phyloP scores from a whole-genome alignment of 2,329 filamentous ascomycete species.

The Chrysoporthe austroafricana region DNA sequence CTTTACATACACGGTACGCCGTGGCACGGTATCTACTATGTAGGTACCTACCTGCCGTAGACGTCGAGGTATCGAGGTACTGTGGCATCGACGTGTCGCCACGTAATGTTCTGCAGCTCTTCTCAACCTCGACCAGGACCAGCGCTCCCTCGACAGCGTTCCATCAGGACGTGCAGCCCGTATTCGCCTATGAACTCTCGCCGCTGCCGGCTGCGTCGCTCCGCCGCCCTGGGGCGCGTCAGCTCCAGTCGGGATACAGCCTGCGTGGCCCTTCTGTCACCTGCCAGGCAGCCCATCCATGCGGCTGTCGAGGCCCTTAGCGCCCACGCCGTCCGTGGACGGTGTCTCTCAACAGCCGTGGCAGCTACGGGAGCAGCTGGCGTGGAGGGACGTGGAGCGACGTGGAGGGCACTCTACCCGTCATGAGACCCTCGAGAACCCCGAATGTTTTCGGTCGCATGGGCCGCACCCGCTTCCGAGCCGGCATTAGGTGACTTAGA shows the following conservation, averaged over 20 bases:
- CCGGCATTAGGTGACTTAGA: background rate
- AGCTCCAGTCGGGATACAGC: background rate
- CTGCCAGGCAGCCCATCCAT: background rate
- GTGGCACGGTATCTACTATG: background rate
- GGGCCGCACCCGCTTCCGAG: constrained; percentile 21
- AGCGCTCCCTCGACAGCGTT: background rate
- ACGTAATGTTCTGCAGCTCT: background rate
- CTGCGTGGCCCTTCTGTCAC: background rate
- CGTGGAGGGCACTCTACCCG: constrained; percentile 8
- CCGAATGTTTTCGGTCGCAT: constrained; percentile 25
- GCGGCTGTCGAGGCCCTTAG: background rate
- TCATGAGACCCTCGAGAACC: constrained; percentile 3
- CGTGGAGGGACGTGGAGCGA: background rate
- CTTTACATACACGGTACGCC: too few relatives aligned
- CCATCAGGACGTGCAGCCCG: constrained; percentile 1
- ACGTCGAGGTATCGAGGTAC: background rate
- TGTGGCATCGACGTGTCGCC: background rate
- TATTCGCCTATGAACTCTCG: background rate
- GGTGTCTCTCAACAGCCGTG: background rate
- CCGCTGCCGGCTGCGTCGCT: background rate
- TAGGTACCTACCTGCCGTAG: background rate
- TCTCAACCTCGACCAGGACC: background rate
- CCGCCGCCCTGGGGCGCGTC: background rate
- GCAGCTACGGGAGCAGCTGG: background rate
- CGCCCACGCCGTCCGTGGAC: background rate